These are phyloP conservation scores for Globisporangium polare DNA, from an alignment of 352 stramenopile genomes.

Conservation along the genomic window DNA sequence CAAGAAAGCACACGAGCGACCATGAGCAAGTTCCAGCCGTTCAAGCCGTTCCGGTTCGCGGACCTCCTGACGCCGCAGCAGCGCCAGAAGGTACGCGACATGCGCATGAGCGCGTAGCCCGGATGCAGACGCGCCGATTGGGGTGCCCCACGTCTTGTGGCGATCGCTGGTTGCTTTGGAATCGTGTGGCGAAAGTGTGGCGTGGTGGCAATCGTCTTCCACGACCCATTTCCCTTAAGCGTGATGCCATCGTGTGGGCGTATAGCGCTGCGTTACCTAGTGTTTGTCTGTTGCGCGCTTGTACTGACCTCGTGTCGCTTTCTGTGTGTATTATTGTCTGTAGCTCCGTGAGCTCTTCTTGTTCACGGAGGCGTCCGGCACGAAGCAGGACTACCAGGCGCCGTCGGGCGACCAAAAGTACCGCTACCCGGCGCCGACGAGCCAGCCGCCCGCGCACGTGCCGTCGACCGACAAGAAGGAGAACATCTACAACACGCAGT, in stretches of 20 bases:
- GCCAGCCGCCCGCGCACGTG: slow-evolving; percentile 66
- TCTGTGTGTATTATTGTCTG: neutral
- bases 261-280: neutral
- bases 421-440: slow-evolving; percentile 75
- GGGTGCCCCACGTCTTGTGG: neutral
- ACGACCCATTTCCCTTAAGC: neutral
- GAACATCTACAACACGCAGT: slow-evolving; percentile 83
- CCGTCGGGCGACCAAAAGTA: slow-evolving; percentile 58
- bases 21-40: slow-evolving; percentile 83
- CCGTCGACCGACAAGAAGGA: slow-evolving; percentile 72
- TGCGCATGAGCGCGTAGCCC: neutral
- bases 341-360: slow-evolving; percentile 79
- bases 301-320: neutral
- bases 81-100: slow-evolving; percentile 51
- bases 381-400: slow-evolving; percentile 69
- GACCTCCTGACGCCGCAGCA: slow-evolving; percentile 61
- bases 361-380: slow-evolving; percentile 75
- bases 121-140: neutral
- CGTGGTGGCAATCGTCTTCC: neutral
- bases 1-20: slow-evolving; percentile 10
- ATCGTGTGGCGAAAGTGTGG: neutral
- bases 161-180: neutral
- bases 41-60: slow-evolving; percentile 79
- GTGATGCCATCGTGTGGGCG: neutral
- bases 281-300: neutral